Evolutionary conservation across 371 early-diverging fungal species (phyloP), one percentile per base, ranked within the genome.

Genomic region (Lichtheimia hyalospora): DNA sequence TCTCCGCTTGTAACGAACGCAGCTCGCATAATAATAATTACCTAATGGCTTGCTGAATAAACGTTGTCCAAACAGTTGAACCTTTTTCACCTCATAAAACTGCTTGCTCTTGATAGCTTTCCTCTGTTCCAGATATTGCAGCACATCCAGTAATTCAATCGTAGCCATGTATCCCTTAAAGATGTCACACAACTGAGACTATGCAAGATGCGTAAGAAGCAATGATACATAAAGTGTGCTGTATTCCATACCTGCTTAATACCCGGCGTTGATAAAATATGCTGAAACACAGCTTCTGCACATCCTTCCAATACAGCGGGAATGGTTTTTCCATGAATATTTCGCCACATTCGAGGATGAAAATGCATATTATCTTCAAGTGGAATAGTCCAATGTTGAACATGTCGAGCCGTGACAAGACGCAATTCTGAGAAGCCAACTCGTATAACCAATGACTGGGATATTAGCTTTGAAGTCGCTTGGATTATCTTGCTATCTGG

Each of bases 61-160:
- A 34, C 34, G 34, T 8, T 10, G 34, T 34, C 21, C 46, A 46
- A 52, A 73, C 73, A 55, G 74, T 72, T 66, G 65, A 64, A 12
- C 68, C 62, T 59, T 64, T 60, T 10, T 63, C 53, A 70, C 71
- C 68, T 39, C 25, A 34, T 34, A 10, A 44, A 43, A 55, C 7
- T 5, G 6, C 24, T 55, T 15, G 24, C 44, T 24, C 42, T 25
- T 55, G n/a, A 55, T 55, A 3, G 27, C 44, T 3, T 25, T 5
- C 1, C 42, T 8, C 21, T 44, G 13, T 13, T 5, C 16, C 2
- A 55, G 56, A 44, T 43, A 44, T 6, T 14, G 28, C 7, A 55
- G 16, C 2, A 55, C 12, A 25, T 55, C 56, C 7, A 42, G 2
- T 16, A 55, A 3, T 43, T 55, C 56, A 16, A 28, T 21, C 7